A percentile compares a stretch with the other conserved stretches of the same genome.
These are phyloP conservation scores for Eutrema japonicum DNA, from an alignment of 345 rosid genomes.

Conservation along the genomic window DNA sequence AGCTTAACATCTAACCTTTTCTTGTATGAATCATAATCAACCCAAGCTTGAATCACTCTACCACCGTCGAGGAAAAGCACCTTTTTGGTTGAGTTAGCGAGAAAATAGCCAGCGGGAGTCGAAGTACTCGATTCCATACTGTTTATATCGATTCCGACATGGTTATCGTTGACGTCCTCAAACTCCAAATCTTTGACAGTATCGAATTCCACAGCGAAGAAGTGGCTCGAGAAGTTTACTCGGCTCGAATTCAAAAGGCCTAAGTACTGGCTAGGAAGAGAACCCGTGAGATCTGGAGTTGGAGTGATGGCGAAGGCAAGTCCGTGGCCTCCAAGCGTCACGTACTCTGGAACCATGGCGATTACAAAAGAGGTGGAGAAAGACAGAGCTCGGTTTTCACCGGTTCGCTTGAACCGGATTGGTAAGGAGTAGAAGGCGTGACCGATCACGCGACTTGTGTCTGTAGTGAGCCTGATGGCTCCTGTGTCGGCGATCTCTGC, in stretches of 20 bases:
- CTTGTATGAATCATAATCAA: constrained; percentile 72
- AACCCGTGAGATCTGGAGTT: constrained; percentile 50
- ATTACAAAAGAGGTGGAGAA: constrained; percentile 87
- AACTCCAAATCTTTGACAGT: constrained; percentile 73
- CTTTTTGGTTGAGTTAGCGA: constrained; percentile 46
- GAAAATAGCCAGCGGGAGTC: constrained; percentile 60
- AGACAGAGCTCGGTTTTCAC: constrained; percentile 51
- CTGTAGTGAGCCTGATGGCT: constrained; percentile 62
- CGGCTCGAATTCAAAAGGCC: constrained; percentile 65
- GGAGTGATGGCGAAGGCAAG: constrained; percentile 72
- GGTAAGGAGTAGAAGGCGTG: constrained; percentile 83
- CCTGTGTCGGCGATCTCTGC: constrained; percentile 62
- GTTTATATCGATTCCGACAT: constrained; percentile 79
- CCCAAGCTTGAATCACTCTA: constrained; percentile 69
- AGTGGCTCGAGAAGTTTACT: constrained; percentile 59
- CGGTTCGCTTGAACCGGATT: constrained; percentile 56
- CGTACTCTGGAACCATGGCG: constrained; percentile 67
- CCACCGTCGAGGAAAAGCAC: constrained; percentile 58
- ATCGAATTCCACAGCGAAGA: constrained; percentile 89
- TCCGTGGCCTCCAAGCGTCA: constrained; percentile 82
- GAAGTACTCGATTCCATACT: constrained; percentile 61
- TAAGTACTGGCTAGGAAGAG: constrained; percentile 71
- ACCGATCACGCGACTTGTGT: constrained; percentile 56
- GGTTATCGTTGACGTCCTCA: constrained; percentile 73
- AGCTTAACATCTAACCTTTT: constrained; percentile 67